phyloP scores from a whole-genome alignment of 768 basidiomycete species.

The Russula earlei region DNA sequence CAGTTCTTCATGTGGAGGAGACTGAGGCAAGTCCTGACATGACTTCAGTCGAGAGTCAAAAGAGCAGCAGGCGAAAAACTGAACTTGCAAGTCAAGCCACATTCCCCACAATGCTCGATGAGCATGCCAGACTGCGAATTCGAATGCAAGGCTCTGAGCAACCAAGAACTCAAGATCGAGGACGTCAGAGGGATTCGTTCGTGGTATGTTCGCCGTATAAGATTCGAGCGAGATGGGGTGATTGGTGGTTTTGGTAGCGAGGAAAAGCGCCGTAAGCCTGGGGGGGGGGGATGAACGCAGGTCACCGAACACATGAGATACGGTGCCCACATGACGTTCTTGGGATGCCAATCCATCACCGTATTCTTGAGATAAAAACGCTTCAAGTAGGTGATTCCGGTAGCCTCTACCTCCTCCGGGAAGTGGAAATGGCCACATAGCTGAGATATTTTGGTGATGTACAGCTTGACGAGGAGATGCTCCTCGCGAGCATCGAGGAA shows the following conservation, averaged over 20 bases:
- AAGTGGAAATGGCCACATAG: constrained; percentile 81
- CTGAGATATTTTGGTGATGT: constrained; percentile 76
- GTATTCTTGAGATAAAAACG: constrained; percentile 97
- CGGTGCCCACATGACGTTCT: constrained; percentile 96
- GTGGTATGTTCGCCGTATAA: constrained; percentile 77
- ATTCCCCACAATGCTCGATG: constrained; percentile 85
- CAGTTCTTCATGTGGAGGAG: constrained; percentile 37
- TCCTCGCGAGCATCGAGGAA: constrained; percentile 83
- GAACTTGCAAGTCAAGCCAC: constrained; percentile 80
- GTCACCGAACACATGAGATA: constrained; percentile 22
- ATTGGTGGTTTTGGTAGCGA: constrained; percentile 97
- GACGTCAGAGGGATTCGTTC: constrained; percentile 72
- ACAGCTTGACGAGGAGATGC: constrained; percentile 78
- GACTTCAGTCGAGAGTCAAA: not conserved
- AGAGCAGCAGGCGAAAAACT: constrained; percentile 20
- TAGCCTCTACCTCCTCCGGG: constrained; percentile 88
- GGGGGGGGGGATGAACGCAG: not conserved
- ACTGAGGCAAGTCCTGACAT: constrained; percentile 47
- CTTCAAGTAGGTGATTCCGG: constrained; percentile 86
- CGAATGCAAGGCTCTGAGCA: constrained; percentile 87
- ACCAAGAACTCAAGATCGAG: constrained; percentile 94
- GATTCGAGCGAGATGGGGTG: constrained; percentile 79
- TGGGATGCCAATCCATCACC: constrained; percentile 99
- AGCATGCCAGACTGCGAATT: constrained; percentile 89
- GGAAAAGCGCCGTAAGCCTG: constrained; percentile 91